Evolutionary conservation across 306 rosid genomes (phyloP).

Genomic region (Mimosa bimucronata): DNA sequence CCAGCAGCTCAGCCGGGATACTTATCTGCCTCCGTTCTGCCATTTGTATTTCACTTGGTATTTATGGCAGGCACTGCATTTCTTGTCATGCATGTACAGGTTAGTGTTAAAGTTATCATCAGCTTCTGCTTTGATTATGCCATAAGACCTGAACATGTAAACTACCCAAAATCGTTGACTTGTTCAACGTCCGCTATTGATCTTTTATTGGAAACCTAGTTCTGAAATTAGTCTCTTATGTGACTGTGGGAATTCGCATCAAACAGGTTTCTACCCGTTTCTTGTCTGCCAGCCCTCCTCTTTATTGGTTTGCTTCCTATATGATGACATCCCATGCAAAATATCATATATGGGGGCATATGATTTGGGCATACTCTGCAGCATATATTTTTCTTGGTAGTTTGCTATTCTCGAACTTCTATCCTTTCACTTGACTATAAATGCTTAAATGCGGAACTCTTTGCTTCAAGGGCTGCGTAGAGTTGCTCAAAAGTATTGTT

Average conservation of each 20-base stretch:
- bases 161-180: not conserved
- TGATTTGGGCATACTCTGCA: conserved; percentile 79
- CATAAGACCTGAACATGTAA: conserved; percentile 27
- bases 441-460: not conserved
- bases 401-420: conserved; percentile 84
- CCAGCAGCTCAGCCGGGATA: conserved; percentile 49
- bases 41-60: conserved; percentile 78
- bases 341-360: conserved; percentile 61
- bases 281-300: conserved; percentile 82
- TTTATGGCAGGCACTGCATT: conserved; percentile 81
- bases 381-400: conserved; percentile 87
- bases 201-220: conserved; percentile 21
- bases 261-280: conserved; percentile 92
- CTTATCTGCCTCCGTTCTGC: conserved; percentile 74
- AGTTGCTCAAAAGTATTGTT: not conserved
- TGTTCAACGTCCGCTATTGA: conserved; percentile 6
- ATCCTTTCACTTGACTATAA: conserved; percentile 77
- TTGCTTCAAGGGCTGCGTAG: not conserved
- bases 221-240: conserved; percentile 15
- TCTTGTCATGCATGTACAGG: conserved; percentile 96
- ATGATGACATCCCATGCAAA: conserved; percentile 52
- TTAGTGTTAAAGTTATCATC: conserved; percentile 37
- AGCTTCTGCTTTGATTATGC: conserved; percentile 34
- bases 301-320: conserved; percentile 88
- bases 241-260: conserved; percentile 23